Conservation (phyloP, 805 yeast genomes). For the Tetrapisispora iriomotensis region DNA sequence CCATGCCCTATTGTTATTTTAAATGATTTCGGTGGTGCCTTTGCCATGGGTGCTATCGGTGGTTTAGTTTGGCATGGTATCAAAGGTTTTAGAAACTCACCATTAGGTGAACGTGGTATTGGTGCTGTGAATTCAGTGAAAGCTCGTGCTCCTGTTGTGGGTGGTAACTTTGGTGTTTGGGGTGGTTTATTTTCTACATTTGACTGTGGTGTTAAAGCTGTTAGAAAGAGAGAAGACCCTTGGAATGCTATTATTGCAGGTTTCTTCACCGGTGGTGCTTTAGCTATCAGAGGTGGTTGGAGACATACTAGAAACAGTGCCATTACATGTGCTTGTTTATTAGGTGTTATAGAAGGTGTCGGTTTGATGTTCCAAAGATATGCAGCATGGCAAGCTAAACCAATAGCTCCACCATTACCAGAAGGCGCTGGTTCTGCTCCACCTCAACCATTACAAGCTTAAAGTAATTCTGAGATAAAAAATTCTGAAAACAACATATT, state of each 20-base stretch:
- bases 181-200: slow-evolving; percentile 95
- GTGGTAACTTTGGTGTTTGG: slow-evolving; percentile 99
- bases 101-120: slow-evolving; percentile 86
- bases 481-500: too few species aligned
- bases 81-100: slow-evolving; percentile 97
- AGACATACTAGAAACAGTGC: slow-evolving; percentile 93
- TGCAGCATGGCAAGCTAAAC: slow-evolving; percentile 74
- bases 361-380: slow-evolving; percentile 92
- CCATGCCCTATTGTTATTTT: slow-evolving; percentile 96
- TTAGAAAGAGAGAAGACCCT: slow-evolving; percentile 96
- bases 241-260: slow-evolving; percentile 98
- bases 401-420: slow-evolving; percentile 52
- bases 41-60: slow-evolving; percentile 98
- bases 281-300: slow-evolving; percentile 98
- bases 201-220: slow-evolving; percentile 91
- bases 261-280: slow-evolving; percentile 93
- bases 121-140: slow-evolving; percentile 88
- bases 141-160: slow-evolving; percentile 96
- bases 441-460: slow-evolving; percentile 30
- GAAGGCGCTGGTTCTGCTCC: slow-evolving; percentile 23
- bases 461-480: slow-evolving; percentile 36
- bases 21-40: slow-evolving; percentile 98
- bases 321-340: slow-evolving; percentile 91
- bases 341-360: slow-evolving; percentile 96
- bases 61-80: slow-evolving; percentile 99